Evolutionary conservation across 345 rosid species (phyloP), one percentile per base, ranked within the genome.

Genomic region (Bretschneidera sinensis): DNA sequence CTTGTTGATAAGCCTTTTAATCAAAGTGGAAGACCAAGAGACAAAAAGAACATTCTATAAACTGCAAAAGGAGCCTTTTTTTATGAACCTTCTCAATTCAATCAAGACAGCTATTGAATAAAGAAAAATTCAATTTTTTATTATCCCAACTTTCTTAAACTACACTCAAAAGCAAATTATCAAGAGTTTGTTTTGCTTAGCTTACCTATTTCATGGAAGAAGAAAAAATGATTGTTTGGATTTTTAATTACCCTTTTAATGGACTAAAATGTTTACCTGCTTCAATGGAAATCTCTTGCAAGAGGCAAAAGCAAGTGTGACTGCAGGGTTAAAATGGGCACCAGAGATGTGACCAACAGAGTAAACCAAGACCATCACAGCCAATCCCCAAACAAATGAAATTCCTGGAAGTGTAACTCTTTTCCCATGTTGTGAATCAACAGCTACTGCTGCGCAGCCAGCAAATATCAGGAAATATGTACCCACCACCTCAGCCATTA

Each of bases 311-410:
- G 98, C 98, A 24, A 89, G 72, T 55, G 98, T 92, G 72, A 92
- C 97, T 6, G 98, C 89, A 6, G 97, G 98, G 61, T 92, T 92
- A 51, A 92, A 87, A 83, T 92, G 97, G 59, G 96, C 98, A 35
- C 98, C 98, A 18, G 98, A 89, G 81, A 92, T 87, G 63, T 92
- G 98, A 21, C 98, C 97, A 1, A 89, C 76, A 21, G 98, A 74
- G 79, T 89, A 92, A 62, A 83, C 83, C 23, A 89, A 64, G 6
- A 85, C 97, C 96, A 84, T 85, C 51, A 89, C 97, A 1, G 89
- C 83, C n/a, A 89, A 73, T 52, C 98, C 98, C 95, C 97, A 92
- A 16, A 86, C 90, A 5, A 75, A 69, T 18, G 98, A 66, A 16
- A 92, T 87, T 31, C 98, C 97, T 0, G 96, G 89, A 16, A 24